phyloP scores from a whole-genome alignment of 352 stramenopile genomes.

The Pythium volutum region DNA sequence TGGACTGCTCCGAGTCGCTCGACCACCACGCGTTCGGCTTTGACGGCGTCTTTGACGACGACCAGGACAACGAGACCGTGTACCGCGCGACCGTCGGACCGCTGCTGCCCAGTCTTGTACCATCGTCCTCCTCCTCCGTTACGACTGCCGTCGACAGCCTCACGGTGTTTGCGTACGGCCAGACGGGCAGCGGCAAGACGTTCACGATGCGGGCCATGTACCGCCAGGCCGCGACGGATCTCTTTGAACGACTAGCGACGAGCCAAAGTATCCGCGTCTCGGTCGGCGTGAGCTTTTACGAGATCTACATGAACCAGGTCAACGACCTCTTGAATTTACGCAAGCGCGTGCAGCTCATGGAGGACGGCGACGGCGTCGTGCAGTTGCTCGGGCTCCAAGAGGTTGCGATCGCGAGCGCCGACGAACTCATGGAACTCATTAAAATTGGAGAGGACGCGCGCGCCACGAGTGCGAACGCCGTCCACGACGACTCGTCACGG shows the following conservation, averaged over 20 bases:
- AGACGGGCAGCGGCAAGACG: constrained; percentile 93
- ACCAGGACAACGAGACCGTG: constrained; percentile 87
- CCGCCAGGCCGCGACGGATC: constrained; percentile 48
- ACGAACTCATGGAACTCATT: constrained; percentile 90
- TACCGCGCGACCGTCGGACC: constrained; percentile 75
- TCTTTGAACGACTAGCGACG: constrained; percentile 46
- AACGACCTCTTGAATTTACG: constrained; percentile 93
- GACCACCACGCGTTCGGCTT: constrained; percentile 75
- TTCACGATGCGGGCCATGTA: constrained; percentile 92
- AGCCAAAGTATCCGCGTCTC: constrained; percentile 33
- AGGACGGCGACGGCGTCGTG: constrained; percentile 91
- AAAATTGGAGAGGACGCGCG: constrained; percentile 81
- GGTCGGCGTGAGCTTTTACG: constrained; percentile 92
- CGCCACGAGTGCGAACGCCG: constrained; percentile 94
- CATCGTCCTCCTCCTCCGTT: background rate
- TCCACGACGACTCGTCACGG: constrained; percentile 92
- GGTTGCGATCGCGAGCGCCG: constrained; percentile 62
- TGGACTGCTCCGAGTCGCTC: constrained; percentile 63
- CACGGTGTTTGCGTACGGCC: constrained; percentile 97
- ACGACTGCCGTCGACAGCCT: constrained; percentile 35
- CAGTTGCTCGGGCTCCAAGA: constrained; percentile 92
- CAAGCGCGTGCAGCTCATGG: constrained; percentile 88
- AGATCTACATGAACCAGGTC: constrained; percentile 96
- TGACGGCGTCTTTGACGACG: constrained; percentile 91
- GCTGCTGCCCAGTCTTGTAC: constrained; percentile 48